These are phyloP conservation scores for Cladorrhinum samala DNA, from an alignment of 495 filamentous ascomycete genomes.

Conservation along the genomic window DNA sequence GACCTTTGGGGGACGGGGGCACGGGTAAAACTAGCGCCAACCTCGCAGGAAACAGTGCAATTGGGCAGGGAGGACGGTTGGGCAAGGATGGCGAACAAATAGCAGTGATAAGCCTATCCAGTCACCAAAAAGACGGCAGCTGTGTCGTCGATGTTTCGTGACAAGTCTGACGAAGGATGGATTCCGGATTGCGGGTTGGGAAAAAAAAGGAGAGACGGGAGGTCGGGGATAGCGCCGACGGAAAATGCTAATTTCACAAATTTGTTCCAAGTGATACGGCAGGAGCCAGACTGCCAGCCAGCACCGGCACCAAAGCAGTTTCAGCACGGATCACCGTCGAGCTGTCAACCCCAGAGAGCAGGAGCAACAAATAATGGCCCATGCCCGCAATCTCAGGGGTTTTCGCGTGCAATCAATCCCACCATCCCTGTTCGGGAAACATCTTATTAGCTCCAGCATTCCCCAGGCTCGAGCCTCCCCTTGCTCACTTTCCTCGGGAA, in stretches of 20 bases:
- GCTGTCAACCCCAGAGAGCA: conserved; percentile 13
- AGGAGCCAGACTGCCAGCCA: conserved; percentile 11
- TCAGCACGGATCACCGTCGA: conserved; percentile 22
- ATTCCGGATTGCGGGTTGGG: conserved; percentile 20
- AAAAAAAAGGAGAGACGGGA: conserved; percentile 33
- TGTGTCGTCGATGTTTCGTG: conserved; percentile 13
- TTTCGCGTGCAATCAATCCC: conserved; percentile 11
- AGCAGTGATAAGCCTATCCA: conserved; percentile 21
- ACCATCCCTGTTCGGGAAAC: conserved; percentile 15
- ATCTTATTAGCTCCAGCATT: conserved; percentile 4
- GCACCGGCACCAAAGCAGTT: neutral
- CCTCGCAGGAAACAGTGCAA: conserved; percentile 4
- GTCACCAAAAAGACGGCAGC: conserved; percentile 18
- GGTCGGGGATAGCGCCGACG: conserved; percentile 21
- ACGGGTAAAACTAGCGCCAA: conserved; percentile 23
- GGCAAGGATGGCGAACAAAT: neutral
- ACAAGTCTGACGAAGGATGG: conserved; percentile 11
- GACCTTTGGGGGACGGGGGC: conserved; percentile 11
- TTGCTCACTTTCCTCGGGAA: conserved; percentile 3
- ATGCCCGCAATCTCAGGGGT: conserved; percentile 24
- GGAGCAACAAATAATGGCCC: conserved; percentile 11
- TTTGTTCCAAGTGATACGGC: conserved; percentile 28
- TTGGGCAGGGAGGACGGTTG: neutral
- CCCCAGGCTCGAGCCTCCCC: conserved; percentile 7
- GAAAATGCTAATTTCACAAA: conserved; percentile 39